Evolutionary conservation across 108 stramenopile species (phyloP).

Genomic region (Cyclotella choctawhatcheeana): DNA sequence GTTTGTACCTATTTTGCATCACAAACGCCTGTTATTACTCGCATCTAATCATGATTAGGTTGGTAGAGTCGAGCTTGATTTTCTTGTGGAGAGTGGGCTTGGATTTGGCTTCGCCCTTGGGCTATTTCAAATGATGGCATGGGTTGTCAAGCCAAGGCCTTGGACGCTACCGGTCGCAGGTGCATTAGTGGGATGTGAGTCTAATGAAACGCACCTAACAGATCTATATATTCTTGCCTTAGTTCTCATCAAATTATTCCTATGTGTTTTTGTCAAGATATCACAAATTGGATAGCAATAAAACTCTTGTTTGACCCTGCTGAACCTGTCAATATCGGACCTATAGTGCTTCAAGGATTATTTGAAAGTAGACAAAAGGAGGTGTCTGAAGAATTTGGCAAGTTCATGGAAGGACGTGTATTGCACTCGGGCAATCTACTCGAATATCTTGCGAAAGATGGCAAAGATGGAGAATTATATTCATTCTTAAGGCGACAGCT

Average conservation of each 20-base stretch:
- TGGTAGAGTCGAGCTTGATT: constrained; percentile 85
- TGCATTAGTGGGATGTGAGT: constrained; percentile 89
- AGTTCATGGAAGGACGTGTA: constrained; percentile 68
- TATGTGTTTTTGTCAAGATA: too few species aligned
- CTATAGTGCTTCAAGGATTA: constrained; percentile 87
- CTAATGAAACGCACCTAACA: too few species aligned
- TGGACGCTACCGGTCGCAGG: constrained; percentile 73
- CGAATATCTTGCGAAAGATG: constrained; percentile 63
- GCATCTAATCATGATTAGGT: constrained; percentile 32
- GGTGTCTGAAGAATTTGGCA: constrained; percentile 73
- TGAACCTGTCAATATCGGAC: constrained; percentile 74
- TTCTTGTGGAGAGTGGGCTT: constrained; percentile 89
- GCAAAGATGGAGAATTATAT: constrained; percentile 66
- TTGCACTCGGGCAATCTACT: constrained; percentile 61
- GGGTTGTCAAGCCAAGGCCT: constrained; percentile 79
- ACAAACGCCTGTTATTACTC: background rate
- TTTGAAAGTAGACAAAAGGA: constrained; percentile 93
- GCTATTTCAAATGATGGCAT: constrained; percentile 85
- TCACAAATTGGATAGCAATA: constrained; percentile 95
- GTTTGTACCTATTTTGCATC: background rate
- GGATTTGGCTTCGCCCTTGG: constrained; percentile 96
- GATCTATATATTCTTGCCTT: too few species aligned
- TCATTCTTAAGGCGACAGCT: constrained; percentile 68
- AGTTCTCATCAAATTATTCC: too few species aligned
- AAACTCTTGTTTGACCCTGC: constrained; percentile 93